These are phyloP conservation scores for Trametes sanguinea DNA, from an alignment of 768 basidiomycete genomes.

Conservation along the genomic window DNA sequence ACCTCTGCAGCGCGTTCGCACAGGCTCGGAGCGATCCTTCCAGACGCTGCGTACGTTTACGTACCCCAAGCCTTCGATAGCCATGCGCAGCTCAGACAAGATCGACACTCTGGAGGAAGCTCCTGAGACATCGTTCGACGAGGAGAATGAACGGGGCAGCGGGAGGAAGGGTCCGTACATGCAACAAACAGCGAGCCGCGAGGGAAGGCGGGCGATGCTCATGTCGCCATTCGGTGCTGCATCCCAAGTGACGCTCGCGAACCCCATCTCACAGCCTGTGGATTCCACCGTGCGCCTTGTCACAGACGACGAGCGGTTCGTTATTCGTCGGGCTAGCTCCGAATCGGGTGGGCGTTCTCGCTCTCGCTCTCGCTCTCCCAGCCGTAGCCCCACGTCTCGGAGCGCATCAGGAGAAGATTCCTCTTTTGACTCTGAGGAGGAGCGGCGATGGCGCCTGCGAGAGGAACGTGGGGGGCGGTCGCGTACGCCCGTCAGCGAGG, in stretches of 20 bases:
- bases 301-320: constrained; percentile 9
- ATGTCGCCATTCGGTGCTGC: constrained; percentile 18
- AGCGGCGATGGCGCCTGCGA: constrained; percentile 6
- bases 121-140: constrained; percentile 22
- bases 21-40: constrained; percentile 11
- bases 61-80: neutral
- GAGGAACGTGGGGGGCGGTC: constrained; percentile 2
- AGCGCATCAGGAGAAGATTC: constrained; percentile 6
- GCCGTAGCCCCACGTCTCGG: neutral
- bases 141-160: neutral
- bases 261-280: constrained; percentile 12
- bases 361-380: neutral
- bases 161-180: constrained; percentile 3
- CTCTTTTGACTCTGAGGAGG: constrained; percentile 6
- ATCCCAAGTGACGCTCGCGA: constrained; percentile 21
- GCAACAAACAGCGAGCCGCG: neutral
- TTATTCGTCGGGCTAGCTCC: constrained; percentile 1
- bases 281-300: constrained; percentile 27
- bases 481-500: constrained; percentile 21
- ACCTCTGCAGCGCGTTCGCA: constrained; percentile 10
- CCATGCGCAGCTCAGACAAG: constrained; percentile 1
- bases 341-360: constrained; percentile 7
- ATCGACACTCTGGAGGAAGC: constrained; percentile 18
- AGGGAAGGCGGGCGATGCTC: constrained; percentile 4
- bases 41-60: constrained; percentile 4